A percentile compares a stretch with the other conserved stretches of the same genome.
phyloP scores from a whole-genome alignment of 352 stramenopile genomes.

The Phytophthora aleatoria region DNA sequence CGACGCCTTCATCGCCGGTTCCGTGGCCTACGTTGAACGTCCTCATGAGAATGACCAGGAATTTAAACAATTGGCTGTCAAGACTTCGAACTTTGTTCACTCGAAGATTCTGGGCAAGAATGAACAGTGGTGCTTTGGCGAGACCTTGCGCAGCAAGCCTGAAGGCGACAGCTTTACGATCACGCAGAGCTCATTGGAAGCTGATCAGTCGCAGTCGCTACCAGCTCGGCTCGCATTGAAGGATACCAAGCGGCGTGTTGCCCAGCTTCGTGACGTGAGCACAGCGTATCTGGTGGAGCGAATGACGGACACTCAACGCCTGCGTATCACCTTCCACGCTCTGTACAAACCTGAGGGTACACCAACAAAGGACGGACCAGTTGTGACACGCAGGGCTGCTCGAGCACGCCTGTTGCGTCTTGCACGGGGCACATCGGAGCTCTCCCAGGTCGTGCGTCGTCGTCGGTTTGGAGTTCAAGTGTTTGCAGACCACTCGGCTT shows the following conservation, averaged over 20 bases:
- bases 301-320: constrained; percentile 17
- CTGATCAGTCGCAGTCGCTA: constrained; percentile 7
- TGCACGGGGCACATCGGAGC: constrained; percentile 20
- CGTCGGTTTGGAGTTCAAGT: constrained; percentile 40
- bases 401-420: constrained; percentile 26
- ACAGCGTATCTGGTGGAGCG: constrained; percentile 39
- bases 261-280: constrained; percentile 41
- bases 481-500: constrained; percentile 32
- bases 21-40: constrained; percentile 30
- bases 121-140: constrained; percentile 49
- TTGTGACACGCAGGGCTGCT: constrained; percentile 8
- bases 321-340: constrained; percentile 51
- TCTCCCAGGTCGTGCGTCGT: constrained; percentile 34
- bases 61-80: constrained; percentile 31
- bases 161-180: constrained; percentile 29
- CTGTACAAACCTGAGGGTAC: constrained; percentile 7
- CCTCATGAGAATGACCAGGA: constrained; percentile 6
- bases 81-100: constrained; percentile 42
- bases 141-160: constrained; percentile 28
- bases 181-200: constrained; percentile 23
- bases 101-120: constrained; percentile 41
- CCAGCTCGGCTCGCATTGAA: constrained; percentile 23
- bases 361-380: background rate
- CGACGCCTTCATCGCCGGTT: constrained; percentile 39
- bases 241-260: constrained; percentile 28